phyloP scores from a whole-genome alignment of 306 rosid species.

The Medicago arabica region DNA sequence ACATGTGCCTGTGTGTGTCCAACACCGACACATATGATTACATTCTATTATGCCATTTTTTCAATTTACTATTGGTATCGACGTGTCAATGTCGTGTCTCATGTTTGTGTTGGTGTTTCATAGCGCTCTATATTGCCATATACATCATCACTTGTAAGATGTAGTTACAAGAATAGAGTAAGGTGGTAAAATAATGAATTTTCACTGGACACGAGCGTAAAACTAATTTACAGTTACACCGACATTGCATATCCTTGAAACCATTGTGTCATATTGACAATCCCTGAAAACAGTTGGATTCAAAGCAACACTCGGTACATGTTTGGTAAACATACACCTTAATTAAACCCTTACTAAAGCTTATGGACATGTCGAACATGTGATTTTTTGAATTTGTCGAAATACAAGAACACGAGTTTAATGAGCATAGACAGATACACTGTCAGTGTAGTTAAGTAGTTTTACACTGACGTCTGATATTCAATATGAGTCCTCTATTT shows the following conservation, averaged over 20 bases:
- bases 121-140: too few species aligned
- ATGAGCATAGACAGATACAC: background rate
- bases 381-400: background rate
- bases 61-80: too few species aligned
- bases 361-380: background rate
- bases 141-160: too few species aligned
- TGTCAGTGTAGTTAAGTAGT: background rate
- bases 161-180: too few species aligned
- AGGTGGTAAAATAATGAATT: too few species aligned
- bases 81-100: too few species aligned
- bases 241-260: background rate
- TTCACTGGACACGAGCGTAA: too few species aligned
- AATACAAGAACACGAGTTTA: background rate
- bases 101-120: too few species aligned
- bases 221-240: too few species aligned
- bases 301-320: background rate
- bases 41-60: too few species aligned
- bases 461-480: background rate
- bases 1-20: too few species aligned
- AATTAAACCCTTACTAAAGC: background rate
- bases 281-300: slow-evolving; percentile 4
- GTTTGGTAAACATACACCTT: background rate
- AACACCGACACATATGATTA: too few species aligned
- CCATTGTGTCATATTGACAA: background rate
- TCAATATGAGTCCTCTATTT: background rate